These are phyloP conservation scores for Austroboletus rostrupii DNA, from an alignment of 1,284 basidiomycete genomes.

Conservation along the genomic window DNA sequence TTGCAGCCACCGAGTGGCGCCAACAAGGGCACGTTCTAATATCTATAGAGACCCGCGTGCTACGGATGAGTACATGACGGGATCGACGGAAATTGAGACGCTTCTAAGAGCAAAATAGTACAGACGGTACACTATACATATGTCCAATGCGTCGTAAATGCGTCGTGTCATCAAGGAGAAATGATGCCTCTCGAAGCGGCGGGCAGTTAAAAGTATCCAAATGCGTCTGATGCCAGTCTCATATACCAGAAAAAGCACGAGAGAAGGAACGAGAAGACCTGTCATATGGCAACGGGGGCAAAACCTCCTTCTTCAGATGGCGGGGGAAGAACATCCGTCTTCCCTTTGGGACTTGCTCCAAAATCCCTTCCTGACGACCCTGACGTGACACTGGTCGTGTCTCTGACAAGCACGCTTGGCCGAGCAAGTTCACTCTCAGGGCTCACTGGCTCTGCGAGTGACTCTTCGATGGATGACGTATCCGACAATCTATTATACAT, in stretches of 20 bases:
- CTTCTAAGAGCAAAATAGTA: constrained; percentile 28
- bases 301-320: constrained; percentile 19
- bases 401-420: constrained; percentile 35
- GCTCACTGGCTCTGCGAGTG: constrained; percentile 48
- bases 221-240: constrained; percentile 10
- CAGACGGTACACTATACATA: constrained; percentile 25
- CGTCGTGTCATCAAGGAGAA: constrained; percentile 10
- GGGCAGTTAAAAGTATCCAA: constrained; percentile 15
- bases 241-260: constrained; percentile 6
- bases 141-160: constrained; percentile 11
- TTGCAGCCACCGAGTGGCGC: background rate
- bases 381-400: constrained; percentile 29
- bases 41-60: too few relatives aligned
- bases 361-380: constrained; percentile 26
- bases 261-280: constrained; percentile 15
- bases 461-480: constrained; percentile 45
- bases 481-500: constrained; percentile 48
- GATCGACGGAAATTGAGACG: constrained; percentile 21
- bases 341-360: constrained; percentile 28
- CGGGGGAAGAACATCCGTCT: constrained; percentile 13
- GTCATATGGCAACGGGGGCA: constrained; percentile 30
- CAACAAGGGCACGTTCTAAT: background rate
- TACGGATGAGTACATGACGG: background rate
- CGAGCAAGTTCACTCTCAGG: constrained; percentile 42
- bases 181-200: constrained; percentile 4